Base-by-base conservation (phyloP, 345 rosid genomes). In the Camelina laxa region DNA sequence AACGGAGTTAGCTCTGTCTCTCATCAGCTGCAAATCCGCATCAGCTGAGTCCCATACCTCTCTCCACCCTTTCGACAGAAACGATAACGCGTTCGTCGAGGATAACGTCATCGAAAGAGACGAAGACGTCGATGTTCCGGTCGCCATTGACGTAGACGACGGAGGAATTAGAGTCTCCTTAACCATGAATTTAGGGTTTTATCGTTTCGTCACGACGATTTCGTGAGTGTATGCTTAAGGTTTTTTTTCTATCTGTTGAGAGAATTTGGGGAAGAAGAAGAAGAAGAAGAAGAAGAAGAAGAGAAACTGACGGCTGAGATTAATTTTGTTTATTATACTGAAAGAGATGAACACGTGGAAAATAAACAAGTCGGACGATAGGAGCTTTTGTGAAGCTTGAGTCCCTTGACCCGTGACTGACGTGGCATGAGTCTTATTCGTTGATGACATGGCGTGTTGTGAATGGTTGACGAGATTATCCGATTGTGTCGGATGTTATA, bases 21-120 rank as follows among this genome's bases (percentile, higher is more conserved):
- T 79, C 85, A 95, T 90, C 72, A 92, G 77, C 77, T 84, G 97
- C 71, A 95, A 77, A 79, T 95, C 97, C 58, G 97, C 99, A 79
- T 87, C 97, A 3, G 99, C 96, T 9, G 97, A 95, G 77, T 92
- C 88, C 2, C 89, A 84, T 44, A 95, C 99, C 77, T 92, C 99
- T 22, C 89, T 82, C 97, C 93, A 95, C 27, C 99, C 93, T 80
- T 80, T 89, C 11, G 97, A 88, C 1, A 94, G 65, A 70, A 91
- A 86, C 12, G 97, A 89, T 65, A 95, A 89, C 47, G 97, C 90
- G 66, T 67, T 85, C 44, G 87, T 87, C 41, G 87, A 75, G 9
- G 85, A 67, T 50, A 82, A 69, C 73, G 87, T 73, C 20, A 84
- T 53, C 41, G 88, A 24, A 24, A 83, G 56, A 59, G 92, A 74